phyloP scores from a whole-genome alignment of 768 basidiomycete species.

The Boletus speciosus region DNA sequence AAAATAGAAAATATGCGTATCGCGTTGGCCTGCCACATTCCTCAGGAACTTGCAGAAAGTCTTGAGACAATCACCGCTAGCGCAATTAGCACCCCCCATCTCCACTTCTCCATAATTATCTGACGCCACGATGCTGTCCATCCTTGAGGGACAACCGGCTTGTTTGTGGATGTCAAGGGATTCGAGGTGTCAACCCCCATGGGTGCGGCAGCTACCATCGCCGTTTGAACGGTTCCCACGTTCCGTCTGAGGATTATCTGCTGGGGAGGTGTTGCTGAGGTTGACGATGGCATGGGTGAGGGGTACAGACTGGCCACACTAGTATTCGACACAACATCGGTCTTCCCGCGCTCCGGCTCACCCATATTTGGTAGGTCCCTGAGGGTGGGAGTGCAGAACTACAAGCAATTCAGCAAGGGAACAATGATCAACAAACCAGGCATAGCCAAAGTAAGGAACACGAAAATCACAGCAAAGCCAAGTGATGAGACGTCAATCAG shows the following conservation, averaged over 20 bases:
- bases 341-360: constrained; percentile 62
- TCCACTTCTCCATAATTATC: constrained; percentile 80
- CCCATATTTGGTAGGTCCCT: constrained; percentile 94
- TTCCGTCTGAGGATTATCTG: constrained; percentile 21
- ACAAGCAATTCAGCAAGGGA: constrained; percentile 10
- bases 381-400: constrained; percentile 69
- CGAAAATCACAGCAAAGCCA: constrained; percentile 16
- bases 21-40: neutral
- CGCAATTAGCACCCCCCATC: constrained; percentile 75
- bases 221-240: constrained; percentile 19
- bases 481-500: constrained; percentile 22
- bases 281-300: constrained; percentile 16
- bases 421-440: constrained; percentile 15
- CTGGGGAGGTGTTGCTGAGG: constrained; percentile 20
- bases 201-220: constrained; percentile 10
- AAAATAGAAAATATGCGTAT: constrained; percentile 7
- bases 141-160: constrained; percentile 38
- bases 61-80: constrained; percentile 76
- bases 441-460: constrained; percentile 15
- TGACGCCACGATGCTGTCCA: constrained; percentile 63
- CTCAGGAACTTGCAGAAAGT: constrained; percentile 52
- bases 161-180: constrained; percentile 25
- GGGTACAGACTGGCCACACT: constrained; percentile 14
- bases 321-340: constrained; percentile 29
- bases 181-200: constrained; percentile 16